A percentile compares a stretch with the other conserved stretches of the same genome.
Conservation (phyloP, 306 rosid species). For the Canavalia gladiata region DNA sequence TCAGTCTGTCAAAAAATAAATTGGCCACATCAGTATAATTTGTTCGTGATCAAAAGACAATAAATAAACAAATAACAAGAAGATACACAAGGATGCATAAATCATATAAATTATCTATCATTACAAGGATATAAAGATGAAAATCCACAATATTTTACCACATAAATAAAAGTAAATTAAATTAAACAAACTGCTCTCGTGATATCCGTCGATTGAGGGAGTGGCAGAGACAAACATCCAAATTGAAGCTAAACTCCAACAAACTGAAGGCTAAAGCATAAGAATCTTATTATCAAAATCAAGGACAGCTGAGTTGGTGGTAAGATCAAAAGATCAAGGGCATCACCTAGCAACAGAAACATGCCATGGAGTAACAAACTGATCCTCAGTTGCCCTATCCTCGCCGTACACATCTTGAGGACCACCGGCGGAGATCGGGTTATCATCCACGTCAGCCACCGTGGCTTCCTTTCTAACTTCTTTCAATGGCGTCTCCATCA, state of each 20-base stretch:
- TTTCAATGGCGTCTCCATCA: slow-evolving; percentile 65
- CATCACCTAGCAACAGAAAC: slow-evolving; percentile 88
- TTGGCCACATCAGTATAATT: neutral
- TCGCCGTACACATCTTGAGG: slow-evolving; percentile 82
- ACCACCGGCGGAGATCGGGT: slow-evolving; percentile 66
- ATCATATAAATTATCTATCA: neutral
- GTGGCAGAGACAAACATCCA: neutral
- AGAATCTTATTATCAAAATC: slow-evolving; percentile 9
- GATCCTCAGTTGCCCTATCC: slow-evolving; percentile 90
- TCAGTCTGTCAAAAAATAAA: neutral
- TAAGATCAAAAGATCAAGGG: slow-evolving; percentile 16
- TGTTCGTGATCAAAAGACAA: neutral
- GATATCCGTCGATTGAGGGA: neutral
- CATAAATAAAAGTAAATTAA: neutral
- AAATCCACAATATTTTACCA: neutral
- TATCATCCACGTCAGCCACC: slow-evolving; percentile 59
- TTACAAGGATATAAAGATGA: slow-evolving; percentile 20
- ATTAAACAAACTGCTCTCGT: neutral
- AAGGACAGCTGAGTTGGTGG: neutral
- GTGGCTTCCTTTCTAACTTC: slow-evolving; percentile 57
- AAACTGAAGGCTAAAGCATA: neutral
- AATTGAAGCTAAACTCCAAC: slow-evolving; percentile 21
- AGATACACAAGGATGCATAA: slow-evolving; percentile 30
- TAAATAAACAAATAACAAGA: slow-evolving; percentile 1
- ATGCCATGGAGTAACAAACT: slow-evolving; percentile 90